Evolutionary conservation across 257 asterid genomes (phyloP).

Genomic region (Ehretia macrophylla): DNA sequence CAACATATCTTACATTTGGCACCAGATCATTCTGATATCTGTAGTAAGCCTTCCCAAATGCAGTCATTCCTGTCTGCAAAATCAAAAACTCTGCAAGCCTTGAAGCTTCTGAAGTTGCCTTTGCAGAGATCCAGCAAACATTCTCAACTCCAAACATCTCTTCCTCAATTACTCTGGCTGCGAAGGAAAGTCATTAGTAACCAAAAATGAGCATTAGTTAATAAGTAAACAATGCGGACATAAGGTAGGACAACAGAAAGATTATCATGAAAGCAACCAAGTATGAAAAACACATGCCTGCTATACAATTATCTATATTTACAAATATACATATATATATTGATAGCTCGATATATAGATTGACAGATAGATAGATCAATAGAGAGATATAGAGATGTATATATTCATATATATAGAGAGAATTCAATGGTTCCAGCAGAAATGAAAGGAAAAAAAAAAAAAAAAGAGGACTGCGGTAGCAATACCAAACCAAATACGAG

Average conservation of each 20-base stretch:
- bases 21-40: slow-evolving; percentile 75
- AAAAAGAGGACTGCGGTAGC: too few relatives aligned
- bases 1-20: slow-evolving; percentile 66
- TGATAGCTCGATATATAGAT: too few relatives aligned
- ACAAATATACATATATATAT: too few relatives aligned
- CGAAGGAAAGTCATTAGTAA: slow-evolving; percentile 28
- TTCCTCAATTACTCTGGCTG: slow-evolving; percentile 98
- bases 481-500: too few relatives aligned
- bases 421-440: too few relatives aligned
- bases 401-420: too few relatives aligned
- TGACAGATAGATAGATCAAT: too few relatives aligned
- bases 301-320: too few relatives aligned
- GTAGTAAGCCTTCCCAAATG: slow-evolving; percentile 87
- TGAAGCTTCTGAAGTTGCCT: slow-evolving; percentile 83
- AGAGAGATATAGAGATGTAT: too few relatives aligned
- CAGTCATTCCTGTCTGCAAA: slow-evolving; percentile 95
- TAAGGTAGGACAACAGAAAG: background rate
- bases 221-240: background rate
- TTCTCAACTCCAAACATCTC: slow-evolving; percentile 91
- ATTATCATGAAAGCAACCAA: too few relatives aligned
- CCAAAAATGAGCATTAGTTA: slow-evolving; percentile 8
- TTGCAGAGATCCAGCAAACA: slow-evolving; percentile 91
- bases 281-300: too few relatives aligned
- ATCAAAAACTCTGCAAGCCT: slow-evolving; percentile 78
- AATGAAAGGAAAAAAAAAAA: too few relatives aligned